Conservation (phyloP, 2,329 filamentous ascomycete species). For the Pseudocercospora musae region DNA sequence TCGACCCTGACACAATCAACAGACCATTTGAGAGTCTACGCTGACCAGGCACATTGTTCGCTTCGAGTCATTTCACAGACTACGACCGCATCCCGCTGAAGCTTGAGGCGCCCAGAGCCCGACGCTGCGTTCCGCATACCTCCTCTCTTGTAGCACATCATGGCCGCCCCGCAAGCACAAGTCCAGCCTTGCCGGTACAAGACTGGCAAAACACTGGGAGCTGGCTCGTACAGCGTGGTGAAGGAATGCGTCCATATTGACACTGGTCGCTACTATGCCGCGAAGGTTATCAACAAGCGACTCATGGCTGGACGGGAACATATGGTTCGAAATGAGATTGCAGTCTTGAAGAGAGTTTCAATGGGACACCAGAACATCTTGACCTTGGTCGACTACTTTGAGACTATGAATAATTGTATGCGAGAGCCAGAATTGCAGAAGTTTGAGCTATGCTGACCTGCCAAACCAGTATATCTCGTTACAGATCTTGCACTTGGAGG, state of each 20-base stretch:
- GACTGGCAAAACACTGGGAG: constrained; percentile 94
- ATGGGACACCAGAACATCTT: constrained; percentile 99
- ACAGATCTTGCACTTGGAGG: constrained; percentile 94
- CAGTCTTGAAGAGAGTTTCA: constrained; percentile 94
- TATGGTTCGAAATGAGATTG: constrained; percentile 99
- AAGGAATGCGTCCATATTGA: constrained; percentile 99
- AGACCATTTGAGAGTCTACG: neutral
- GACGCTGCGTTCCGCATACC: neutral
- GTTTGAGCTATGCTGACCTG: constrained; percentile 4
- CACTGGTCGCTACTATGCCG: constrained; percentile 94
- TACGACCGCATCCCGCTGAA: neutral
- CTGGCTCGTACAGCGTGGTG: constrained; percentile 95
- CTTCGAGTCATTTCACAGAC: neutral
- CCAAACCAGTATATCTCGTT: constrained; percentile 74
- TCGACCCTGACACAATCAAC: neutral
- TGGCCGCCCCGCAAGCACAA: constrained; percentile 45
- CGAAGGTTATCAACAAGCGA: constrained; percentile 98
- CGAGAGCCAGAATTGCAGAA: neutral
- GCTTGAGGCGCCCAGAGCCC: neutral
- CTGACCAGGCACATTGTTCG: neutral
- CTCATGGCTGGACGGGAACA: constrained; percentile 96
- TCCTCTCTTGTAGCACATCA: constrained; percentile 6
- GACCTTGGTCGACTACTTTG: constrained; percentile 97
- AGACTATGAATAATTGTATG: constrained; percentile 94
- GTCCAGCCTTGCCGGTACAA: constrained; percentile 97